Evolutionary conservation across 176 grass and related monocot genomes (phyloP).

Genomic region (Avena eriantha): DNA sequence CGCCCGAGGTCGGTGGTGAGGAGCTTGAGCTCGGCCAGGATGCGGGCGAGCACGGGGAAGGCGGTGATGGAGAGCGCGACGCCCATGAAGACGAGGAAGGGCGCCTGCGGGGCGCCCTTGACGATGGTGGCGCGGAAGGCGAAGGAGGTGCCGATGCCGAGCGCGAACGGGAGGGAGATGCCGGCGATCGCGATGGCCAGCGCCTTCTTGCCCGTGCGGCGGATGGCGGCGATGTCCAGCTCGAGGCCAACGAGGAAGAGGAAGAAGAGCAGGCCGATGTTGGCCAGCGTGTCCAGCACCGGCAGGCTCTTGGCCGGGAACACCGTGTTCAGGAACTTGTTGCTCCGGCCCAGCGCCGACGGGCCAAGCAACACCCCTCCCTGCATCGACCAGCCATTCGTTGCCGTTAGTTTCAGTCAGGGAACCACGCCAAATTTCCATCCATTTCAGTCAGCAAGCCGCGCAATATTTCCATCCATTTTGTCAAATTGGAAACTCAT

Average conservation of each 20-base stretch:
- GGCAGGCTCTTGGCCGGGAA: slow-evolving; percentile 69
- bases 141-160: slow-evolving; percentile 65
- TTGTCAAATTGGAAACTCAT: not conserved
- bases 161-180: slow-evolving; percentile 64
- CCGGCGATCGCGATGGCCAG: slow-evolving; percentile 61
- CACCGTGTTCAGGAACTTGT: slow-evolving; percentile 63
- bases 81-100: slow-evolving; percentile 81
- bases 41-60: slow-evolving; percentile 73
- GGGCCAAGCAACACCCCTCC: slow-evolving; percentile 76
- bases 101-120: slow-evolving; percentile 41
- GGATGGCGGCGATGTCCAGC: slow-evolving; percentile 67
- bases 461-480: not conserved
- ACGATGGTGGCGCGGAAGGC: slow-evolving; percentile 62
- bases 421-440: not conserved
- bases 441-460: too few relatives aligned
- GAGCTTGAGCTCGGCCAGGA: slow-evolving; percentile 79
- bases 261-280: slow-evolving; percentile 80
- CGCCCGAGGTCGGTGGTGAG: slow-evolving; percentile 72
- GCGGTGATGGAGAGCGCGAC: slow-evolving; percentile 88
- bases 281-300: slow-evolving; percentile 77
- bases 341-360: slow-evolving; percentile 75
- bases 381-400: slow-evolving; percentile 42
- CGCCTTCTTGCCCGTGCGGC: slow-evolving; percentile 64
- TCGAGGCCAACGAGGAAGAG: slow-evolving; percentile 88
- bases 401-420: not conserved